Percentiles rank a stretch among this genome's conserved stretches.
Conservation (phyloP, 345 rosid species). For the Populus deltoides region DNA sequence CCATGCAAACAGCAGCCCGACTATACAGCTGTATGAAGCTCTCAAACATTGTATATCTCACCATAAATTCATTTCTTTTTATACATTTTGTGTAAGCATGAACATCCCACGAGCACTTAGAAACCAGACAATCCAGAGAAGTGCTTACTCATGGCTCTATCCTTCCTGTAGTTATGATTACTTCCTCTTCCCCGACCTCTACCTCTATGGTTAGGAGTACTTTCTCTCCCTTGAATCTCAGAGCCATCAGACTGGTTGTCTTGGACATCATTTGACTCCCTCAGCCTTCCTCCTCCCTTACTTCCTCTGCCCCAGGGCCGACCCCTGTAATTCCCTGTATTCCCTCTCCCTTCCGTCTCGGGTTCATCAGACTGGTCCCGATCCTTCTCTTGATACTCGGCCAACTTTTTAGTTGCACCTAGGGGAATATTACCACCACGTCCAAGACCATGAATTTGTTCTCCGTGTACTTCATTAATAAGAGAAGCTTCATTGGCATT, state of each 20-base stretch:
- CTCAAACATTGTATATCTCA: background rate
- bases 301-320: slow-evolving; percentile 59
- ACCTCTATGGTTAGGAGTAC: slow-evolving; percentile 37
- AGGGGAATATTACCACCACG: slow-evolving; percentile 85
- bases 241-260: slow-evolving; percentile 26
- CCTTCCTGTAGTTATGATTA: slow-evolving; percentile 51
- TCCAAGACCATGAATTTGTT: slow-evolving; percentile 73
- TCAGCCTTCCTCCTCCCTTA: slow-evolving; percentile 22
- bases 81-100: background rate
- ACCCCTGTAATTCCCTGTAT: slow-evolving; percentile 47
- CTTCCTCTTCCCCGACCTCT: slow-evolving; percentile 52
- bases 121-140: slow-evolving; percentile 65
- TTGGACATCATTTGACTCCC: slow-evolving; percentile 23
- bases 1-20: background rate
- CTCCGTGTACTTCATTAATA: slow-evolving; percentile 58
- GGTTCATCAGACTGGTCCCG: slow-evolving; percentile 34
- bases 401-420: slow-evolving; percentile 67
- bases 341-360: slow-evolving; percentile 41
- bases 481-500: slow-evolving; percentile 68
- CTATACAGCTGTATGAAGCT: background rate
- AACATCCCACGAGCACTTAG: slow-evolving; percentile 19
- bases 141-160: slow-evolving; percentile 70
- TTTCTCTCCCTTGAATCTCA: slow-evolving; percentile 36
- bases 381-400: slow-evolving; percentile 33
- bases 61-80: background rate